A percentile compares a stretch with the other conserved stretches of the same genome.
These are phyloP conservation scores for Halophytophthora polymorphica DNA, from an alignment of 352 stramenopile species.

Conservation along the genomic window DNA sequence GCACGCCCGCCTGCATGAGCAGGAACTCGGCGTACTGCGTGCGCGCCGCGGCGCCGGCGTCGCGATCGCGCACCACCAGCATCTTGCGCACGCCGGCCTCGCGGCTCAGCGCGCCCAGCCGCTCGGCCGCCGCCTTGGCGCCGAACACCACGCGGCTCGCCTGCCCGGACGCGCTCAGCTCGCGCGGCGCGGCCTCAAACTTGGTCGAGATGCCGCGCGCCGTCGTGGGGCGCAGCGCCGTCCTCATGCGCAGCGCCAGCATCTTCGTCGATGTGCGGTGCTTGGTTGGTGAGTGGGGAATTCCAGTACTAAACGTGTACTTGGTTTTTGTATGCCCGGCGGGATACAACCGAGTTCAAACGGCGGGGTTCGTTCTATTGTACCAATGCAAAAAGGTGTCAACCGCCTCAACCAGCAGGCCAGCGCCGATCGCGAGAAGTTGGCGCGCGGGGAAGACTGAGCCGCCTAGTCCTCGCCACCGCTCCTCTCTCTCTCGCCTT, in stretches of 20 bases:
- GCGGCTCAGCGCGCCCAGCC: constrained; percentile 37
- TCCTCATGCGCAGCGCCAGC: constrained; percentile 3
- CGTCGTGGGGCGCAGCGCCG: neutral
- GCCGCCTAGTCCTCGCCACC: too few species aligned
- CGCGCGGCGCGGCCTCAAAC: constrained; percentile 35
- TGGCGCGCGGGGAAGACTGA: too few species aligned
- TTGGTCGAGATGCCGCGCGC: constrained; percentile 25
- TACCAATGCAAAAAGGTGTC: too few species aligned
- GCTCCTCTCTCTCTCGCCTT: too few species aligned
- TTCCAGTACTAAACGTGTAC: too few species aligned
- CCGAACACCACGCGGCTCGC: constrained; percentile 46
- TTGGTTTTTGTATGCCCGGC: too few species aligned
- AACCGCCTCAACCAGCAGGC: too few species aligned
- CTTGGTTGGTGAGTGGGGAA: too few species aligned
- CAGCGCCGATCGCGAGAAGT: too few species aligned
- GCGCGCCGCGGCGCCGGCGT: constrained; percentile 44
- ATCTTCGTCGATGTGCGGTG: constrained; percentile 11
- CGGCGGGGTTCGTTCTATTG: too few species aligned
- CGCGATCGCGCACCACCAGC: constrained; percentile 66
- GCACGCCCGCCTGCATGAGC: constrained; percentile 60
- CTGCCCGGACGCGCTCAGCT: constrained; percentile 44
- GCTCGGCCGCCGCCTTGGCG: constrained; percentile 35
- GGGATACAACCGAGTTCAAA: too few species aligned
- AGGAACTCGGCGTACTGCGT: constrained; percentile 73
- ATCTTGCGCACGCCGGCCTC: constrained; percentile 55